Base-by-base conservation (phyloP, 345 rosid genomes). In the Populus deltoides region DNA sequence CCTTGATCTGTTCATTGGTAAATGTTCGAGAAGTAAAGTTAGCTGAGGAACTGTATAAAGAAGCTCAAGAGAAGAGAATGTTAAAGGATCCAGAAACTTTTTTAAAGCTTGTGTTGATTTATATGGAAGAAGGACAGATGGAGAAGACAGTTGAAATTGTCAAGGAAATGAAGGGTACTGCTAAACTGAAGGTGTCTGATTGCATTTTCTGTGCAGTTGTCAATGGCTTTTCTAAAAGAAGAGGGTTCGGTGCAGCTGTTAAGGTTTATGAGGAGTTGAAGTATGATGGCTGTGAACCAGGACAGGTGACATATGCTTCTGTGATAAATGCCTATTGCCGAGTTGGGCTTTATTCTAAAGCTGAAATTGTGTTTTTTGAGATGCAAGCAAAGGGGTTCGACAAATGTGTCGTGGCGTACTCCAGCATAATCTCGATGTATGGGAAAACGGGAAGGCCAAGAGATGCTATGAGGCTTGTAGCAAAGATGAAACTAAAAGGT, bases 271-370 rank as follows among this genome's bases (percentile, higher is more conserved):
- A 91, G 79, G 85, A 86, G 85, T 78, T 91, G 75, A 38, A 81
- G 49, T 78, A 75, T 22, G 82, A 79, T 38, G 91, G 90, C 38
- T 90, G 91, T 65, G 84, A 85, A 57, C 97, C 97, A 0, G 98
- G 98, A 29, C 98, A 94, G 75, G 97, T 94, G 86, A 91, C 98
- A 16, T 92, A 89, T 82, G 93, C 98, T 5, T 90, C 90, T 1
- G 85, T 82, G 7, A 89, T 94, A 75, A 94, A 90, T 15, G 89
- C 92, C 0, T 90, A 94, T 78, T 90, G 85, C 78, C 86, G 92
- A 1, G 72, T 83, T 18, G 91, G 88, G 70, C 86, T 86, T 67
- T 86, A 89, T 75, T 67, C 85, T 2, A 86, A 88, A 82, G 97
- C 98, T 0, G 97, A 92, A 75, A 84, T 5, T 82, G 72, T 83